Conservation (phyloP, 2,329 filamentous ascomycete genomes). For the Sphaerulina vaccinii region DNA sequence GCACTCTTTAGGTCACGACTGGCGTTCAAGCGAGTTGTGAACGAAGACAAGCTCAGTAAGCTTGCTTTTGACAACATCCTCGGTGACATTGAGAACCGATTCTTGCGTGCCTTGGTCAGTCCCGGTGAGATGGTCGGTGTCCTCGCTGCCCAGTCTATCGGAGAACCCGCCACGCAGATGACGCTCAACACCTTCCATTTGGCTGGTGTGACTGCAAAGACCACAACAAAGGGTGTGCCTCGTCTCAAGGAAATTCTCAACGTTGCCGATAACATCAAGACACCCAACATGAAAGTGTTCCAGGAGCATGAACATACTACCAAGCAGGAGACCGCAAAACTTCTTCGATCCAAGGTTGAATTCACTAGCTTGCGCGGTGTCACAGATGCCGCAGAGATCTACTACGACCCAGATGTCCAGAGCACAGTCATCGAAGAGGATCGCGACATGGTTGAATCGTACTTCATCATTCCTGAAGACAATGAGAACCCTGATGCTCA, state of each 20-base stretch:
- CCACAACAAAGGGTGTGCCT: conserved; percentile 97
- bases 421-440: conserved; percentile 84
- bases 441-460: conserved; percentile 91
- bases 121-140: conserved; percentile 99
- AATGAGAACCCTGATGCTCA: conserved; percentile 63
- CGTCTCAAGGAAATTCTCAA: conserved; percentile 99
- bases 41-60: conserved; percentile 81
- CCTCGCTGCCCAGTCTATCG: conserved; percentile 94
- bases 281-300: conserved; percentile 93
- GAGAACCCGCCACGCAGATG: conserved; percentile 98
- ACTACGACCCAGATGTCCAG: conserved; percentile 91
- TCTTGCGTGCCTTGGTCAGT: conserved; percentile 79
- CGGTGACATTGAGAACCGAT: conserved; percentile 85
- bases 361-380: conserved; percentile 92
- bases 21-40: conserved; percentile 88
- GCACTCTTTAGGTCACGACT: conserved; percentile 83
- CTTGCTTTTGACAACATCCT: conserved; percentile 89
- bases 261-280: conserved; percentile 97
- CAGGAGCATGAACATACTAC: conserved; percentile 61
- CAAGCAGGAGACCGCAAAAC: conserved; percentile 78
- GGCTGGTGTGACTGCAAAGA: conserved; percentile 99
- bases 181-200: conserved; percentile 99
- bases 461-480: conserved; percentile 91
- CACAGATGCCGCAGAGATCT: conserved; percentile 89
- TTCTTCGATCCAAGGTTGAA: conserved; percentile 83